phyloP scores from a whole-genome alignment of 1,139 yeast species.

The Suhomyces anneliseae region DNA sequence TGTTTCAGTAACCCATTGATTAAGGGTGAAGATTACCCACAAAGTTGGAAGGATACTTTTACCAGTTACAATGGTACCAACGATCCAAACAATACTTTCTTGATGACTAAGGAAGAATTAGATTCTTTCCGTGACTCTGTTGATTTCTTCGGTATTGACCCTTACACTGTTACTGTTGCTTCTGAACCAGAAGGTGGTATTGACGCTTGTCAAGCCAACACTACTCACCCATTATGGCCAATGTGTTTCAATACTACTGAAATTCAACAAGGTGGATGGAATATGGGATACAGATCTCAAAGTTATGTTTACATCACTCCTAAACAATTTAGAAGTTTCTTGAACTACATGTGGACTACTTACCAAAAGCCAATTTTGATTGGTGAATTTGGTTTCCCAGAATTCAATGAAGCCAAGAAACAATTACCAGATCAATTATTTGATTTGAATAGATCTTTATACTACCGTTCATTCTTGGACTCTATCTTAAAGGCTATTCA shows the following conservation, averaged over 20 bases:
- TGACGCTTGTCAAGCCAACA: conserved; percentile 19
- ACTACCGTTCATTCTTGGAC: conserved; percentile 29
- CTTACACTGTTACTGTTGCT: conserved; percentile 30
- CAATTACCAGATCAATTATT: conserved; percentile 24
- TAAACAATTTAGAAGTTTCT: conserved; percentile 17
- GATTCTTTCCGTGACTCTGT: conserved; percentile 20
- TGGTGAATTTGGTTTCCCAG: conserved; percentile 37
- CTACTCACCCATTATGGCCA: conserved; percentile 20
- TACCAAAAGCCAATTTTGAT: conserved; percentile 23
- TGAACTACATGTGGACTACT: conserved; percentile 22
- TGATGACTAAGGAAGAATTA: conserved; percentile 28
- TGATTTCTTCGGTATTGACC: conserved; percentile 38
- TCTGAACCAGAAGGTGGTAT: conserved; percentile 23
- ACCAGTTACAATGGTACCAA: conserved; percentile 11
- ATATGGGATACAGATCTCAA: conserved; percentile 28
- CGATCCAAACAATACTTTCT: conserved; percentile 11
- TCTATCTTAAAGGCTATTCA: conserved; percentile 26
- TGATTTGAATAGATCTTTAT: conserved; percentile 30
- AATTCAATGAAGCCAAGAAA: conserved; percentile 30
- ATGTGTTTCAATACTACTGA: conserved; percentile 19
- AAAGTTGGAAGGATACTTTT: conserved; percentile 22
- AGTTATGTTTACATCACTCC: conserved; percentile 26
- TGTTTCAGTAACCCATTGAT: conserved; percentile 32
- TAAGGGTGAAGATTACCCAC: conserved; percentile 33
- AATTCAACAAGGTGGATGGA: conserved; percentile 26